These are phyloP conservation scores for Aspergillus sp. DNA, from an alignment of 2,329 filamentous ascomycete species.

Conservation along the genomic window DNA sequence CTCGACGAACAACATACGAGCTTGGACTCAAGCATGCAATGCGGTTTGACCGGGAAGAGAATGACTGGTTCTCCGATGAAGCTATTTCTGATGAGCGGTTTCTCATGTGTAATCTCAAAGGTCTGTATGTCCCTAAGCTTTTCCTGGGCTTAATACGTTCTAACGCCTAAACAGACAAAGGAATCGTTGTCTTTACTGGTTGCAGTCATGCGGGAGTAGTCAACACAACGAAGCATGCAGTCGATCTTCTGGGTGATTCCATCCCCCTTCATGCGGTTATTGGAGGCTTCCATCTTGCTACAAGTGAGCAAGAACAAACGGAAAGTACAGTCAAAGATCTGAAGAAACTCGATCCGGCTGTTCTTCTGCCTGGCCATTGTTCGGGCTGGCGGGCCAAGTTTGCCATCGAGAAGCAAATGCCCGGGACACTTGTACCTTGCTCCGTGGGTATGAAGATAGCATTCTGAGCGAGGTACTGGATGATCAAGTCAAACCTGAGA, in stretches of 20 bases:
- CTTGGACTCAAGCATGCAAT: conserved; percentile 42
- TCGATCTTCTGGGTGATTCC: conserved; percentile 30
- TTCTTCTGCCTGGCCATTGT: conserved; percentile 51
- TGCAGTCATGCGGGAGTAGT: conserved; percentile 52
- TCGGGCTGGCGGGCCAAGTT: conserved; percentile 52
- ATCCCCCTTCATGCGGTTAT: conserved; percentile 45
- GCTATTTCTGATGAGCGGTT: conserved; percentile 48
- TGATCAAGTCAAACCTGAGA: too few relatives aligned
- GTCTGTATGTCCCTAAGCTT: conserved; percentile 18
- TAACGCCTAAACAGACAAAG: conserved; percentile 33
- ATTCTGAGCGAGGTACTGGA: conserved; percentile 20
- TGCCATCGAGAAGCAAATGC: conserved; percentile 47
- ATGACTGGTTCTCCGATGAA: conserved; percentile 44
- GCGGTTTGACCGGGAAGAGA: conserved; percentile 33
- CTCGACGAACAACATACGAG: conserved; percentile 46
- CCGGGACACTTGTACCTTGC: conserved; percentile 44
- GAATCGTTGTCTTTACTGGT: conserved; percentile 50
- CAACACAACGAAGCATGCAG: conserved; percentile 44
- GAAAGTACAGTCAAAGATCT: conserved; percentile 44
- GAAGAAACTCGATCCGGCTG: conserved; percentile 40
- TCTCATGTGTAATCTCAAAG: conserved; percentile 49
- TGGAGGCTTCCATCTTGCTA: conserved; percentile 50
- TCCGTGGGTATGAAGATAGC: conserved; percentile 43
- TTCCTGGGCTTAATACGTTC: not conserved
- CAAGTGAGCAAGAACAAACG: conserved; percentile 38